Evolutionary conservation across 805 yeast species (phyloP).

Genomic region (Hanseniaspora occidentalis): DNA sequence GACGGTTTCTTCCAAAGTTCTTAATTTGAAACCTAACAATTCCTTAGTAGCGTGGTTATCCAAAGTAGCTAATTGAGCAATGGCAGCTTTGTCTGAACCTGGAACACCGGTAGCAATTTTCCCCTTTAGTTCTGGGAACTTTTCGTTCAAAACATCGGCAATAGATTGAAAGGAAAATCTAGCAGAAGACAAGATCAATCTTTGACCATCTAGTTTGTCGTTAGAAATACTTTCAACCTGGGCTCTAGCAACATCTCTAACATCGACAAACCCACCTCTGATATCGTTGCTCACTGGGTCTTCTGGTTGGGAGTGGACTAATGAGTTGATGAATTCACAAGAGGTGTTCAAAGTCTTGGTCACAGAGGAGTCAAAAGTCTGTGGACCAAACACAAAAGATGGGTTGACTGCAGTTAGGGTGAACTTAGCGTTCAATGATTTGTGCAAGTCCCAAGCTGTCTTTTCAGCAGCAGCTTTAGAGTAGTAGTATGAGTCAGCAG

Average conservation of each 20-base stretch:
- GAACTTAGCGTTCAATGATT: conserved; percentile 24
- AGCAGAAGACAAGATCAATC: conserved; percentile 18
- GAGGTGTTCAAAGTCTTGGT: conserved; percentile 28
- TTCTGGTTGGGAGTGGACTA: conserved; percentile 13
- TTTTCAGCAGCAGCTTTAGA: conserved; percentile 39
- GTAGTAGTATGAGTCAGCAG: conserved; percentile 26
- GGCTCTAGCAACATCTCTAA: conserved; percentile 41
- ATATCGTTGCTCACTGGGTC: conserved; percentile 17
- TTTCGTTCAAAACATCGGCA: conserved; percentile 20
- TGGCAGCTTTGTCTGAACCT: conserved; percentile 1
- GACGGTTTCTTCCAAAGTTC: background rate
- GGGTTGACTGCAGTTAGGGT: conserved; percentile 28
- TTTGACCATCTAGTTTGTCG: conserved; percentile 23
- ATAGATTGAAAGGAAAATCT: conserved; percentile 19
- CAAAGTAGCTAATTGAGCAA: background rate
- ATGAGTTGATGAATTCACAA: conserved; percentile 22
- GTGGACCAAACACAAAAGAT: conserved; percentile 33
- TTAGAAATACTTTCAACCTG: conserved; percentile 24
- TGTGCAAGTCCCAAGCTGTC: conserved; percentile 34
- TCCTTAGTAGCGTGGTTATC: conserved; percentile 5
- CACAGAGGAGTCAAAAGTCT: conserved; percentile 24
- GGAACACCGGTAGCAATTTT: conserved; percentile 25
- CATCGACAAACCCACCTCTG: conserved; percentile 30
- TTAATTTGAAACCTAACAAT: conserved; percentile 5
- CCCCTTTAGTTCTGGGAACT: conserved; percentile 31